Percentiles rank a stretch among this genome's conserved stretches.
Evolutionary conservation across 139 green algal genomes (phyloP).

Genomic region (Spirogloea muscicola): DNA sequence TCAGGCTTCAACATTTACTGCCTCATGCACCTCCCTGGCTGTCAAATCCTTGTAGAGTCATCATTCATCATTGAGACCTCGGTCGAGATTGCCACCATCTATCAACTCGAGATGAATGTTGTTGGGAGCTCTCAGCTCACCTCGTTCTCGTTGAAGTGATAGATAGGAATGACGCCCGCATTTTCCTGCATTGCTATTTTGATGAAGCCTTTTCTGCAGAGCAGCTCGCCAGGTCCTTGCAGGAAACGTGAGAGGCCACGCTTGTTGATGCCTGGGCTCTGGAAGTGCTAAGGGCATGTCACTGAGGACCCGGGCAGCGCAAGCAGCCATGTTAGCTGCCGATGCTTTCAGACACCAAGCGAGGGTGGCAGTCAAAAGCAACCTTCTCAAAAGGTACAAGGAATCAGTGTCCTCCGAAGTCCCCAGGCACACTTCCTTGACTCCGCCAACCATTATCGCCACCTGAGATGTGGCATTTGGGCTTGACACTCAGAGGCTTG

Average conservation of each 20-base stretch:
- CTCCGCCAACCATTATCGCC: slow-evolving; percentile 32
- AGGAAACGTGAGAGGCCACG: not conserved
- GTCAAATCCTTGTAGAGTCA: not conserved
- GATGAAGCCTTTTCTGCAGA: slow-evolving; percentile 38
- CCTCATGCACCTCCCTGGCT: not conserved
- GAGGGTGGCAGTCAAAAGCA: not conserved
- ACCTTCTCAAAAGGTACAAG: slow-evolving; percentile 37
- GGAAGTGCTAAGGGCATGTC: not conserved
- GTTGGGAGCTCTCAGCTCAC: not conserved
- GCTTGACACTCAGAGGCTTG: not conserved
- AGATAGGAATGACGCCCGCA: slow-evolving; percentile 42
- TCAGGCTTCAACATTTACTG: not conserved
- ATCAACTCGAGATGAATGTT: not conserved
- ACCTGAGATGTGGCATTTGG: slow-evolving; percentile 15
- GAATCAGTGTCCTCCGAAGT: slow-evolving; percentile 27
- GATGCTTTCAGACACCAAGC: not conserved
- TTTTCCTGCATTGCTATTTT: slow-evolving; percentile 47
- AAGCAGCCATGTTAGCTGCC: too few relatives aligned
- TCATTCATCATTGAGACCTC: not conserved
- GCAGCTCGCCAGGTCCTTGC: too few relatives aligned
- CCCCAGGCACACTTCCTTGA: slow-evolving; percentile 44
- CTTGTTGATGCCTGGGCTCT: not conserved
- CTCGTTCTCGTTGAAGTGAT: slow-evolving; percentile 51
- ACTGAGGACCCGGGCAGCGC: not conserved
- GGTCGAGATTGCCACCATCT: not conserved